phyloP scores from a whole-genome alignment of 2,329 filamentous ascomycete genomes.

The Hypoxylon rubiginosum region DNA sequence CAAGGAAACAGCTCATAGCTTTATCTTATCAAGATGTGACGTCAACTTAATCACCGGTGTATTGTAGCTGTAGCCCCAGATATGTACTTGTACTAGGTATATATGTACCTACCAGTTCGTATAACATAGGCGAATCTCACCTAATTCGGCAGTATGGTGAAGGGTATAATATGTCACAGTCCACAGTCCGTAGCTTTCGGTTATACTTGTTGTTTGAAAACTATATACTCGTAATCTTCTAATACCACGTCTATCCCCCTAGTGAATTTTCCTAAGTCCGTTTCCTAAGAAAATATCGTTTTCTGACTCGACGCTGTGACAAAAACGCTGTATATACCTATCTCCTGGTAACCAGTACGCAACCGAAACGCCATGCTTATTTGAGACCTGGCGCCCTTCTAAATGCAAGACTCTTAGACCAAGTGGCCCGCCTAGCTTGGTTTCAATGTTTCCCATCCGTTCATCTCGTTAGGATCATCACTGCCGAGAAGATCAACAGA shows the following conservation, averaged over 20 bases:
- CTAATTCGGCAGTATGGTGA: too few species aligned
- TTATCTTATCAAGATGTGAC: constrained; percentile 41
- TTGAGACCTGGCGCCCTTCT: constrained; percentile 14
- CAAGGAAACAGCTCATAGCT: neutral
- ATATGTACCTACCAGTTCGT: too few species aligned
- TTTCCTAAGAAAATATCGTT: constrained; percentile 2
- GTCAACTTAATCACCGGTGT: constrained; percentile 22
- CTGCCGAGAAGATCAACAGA: constrained; percentile 62
- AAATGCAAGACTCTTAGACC: constrained; percentile 14
- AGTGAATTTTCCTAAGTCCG: neutral
- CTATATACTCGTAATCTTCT: neutral
- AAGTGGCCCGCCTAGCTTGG: constrained; percentile 53
- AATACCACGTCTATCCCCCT: constrained; percentile 2
- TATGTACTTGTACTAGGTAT: neutral
- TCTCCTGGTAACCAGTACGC: neutral
- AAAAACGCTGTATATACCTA: neutral
- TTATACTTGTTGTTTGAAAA: too few species aligned
- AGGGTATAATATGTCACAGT: neutral
- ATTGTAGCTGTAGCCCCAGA: neutral
- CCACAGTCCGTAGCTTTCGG: neutral
- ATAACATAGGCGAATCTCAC: too few species aligned
- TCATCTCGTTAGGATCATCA: constrained; percentile 62
- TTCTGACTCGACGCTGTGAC: constrained; percentile 1
- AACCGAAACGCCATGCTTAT: constrained; percentile 34
- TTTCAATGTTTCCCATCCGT: constrained; percentile 69